These are phyloP conservation scores for Haberlea rhodopensis DNA, from an alignment of 257 asterid genomes.

Conservation along the genomic window DNA sequence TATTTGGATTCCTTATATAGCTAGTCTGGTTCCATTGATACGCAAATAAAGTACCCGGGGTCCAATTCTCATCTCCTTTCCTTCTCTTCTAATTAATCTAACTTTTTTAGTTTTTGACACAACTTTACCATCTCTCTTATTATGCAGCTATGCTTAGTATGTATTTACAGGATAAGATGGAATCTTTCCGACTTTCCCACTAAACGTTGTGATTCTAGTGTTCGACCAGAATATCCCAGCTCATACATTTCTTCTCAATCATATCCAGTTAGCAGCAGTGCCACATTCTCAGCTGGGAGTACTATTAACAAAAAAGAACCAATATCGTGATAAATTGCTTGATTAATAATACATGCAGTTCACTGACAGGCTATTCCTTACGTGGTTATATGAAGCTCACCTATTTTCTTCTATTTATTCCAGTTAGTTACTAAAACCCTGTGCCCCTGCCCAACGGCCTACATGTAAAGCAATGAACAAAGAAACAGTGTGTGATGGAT, in stretches of 20 bases:
- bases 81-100: not conserved
- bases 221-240: not conserved
- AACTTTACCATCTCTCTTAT: no score
- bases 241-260: not conserved
- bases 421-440: not conserved
- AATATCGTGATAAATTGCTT: no score
- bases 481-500: not conserved
- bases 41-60: not conserved
- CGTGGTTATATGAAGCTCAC: not conserved
- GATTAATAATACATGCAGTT: no score
- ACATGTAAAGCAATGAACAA: not conserved
- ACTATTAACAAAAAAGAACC: no score
- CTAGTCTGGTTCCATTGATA: not conserved
- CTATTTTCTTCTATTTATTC: not conserved
- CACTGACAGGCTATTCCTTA: not conserved
- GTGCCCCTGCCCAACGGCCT: no score
- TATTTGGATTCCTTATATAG: not conserved
- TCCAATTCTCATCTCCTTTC: not conserved
- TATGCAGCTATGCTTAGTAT: no score
- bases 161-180: not conserved
- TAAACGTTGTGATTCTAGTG: not conserved
- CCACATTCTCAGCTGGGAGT: not conserved
- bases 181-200: not conserved
- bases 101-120: no score
- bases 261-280: not conserved